Conservation (phyloP, 176 grass and related monocot species). For the Poa pratensis region DNA sequence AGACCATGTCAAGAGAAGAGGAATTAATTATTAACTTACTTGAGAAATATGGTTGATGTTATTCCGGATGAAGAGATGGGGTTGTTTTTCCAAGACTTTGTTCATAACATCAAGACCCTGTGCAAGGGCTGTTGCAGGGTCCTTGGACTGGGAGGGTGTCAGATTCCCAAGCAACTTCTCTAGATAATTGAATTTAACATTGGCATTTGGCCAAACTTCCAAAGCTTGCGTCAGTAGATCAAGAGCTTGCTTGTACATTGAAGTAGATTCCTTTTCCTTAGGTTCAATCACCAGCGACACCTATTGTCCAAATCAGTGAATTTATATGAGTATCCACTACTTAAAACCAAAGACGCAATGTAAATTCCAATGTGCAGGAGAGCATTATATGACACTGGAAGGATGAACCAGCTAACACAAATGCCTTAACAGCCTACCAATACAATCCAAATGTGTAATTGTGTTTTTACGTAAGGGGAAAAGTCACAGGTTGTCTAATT, state of each 20-base stretch:
- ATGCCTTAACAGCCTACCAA: background rate
- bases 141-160: constrained; percentile 86
- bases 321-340: constrained; percentile 14
- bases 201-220: constrained; percentile 99
- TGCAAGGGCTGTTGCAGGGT: constrained; percentile 89
- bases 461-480: constrained; percentile 12
- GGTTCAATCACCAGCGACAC: constrained; percentile 94
- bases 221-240: constrained; percentile 90
- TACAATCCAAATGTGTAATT: background rate
- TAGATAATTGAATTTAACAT: constrained; percentile 99
- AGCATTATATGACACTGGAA: constrained; percentile 9
- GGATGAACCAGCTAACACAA: background rate
- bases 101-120: constrained; percentile 99
- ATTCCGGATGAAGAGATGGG: constrained; percentile 94
- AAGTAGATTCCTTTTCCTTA: constrained; percentile 94
- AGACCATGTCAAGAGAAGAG: constrained; percentile 32
- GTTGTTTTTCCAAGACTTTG: constrained; percentile 98
- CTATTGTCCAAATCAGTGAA: constrained; percentile 55
- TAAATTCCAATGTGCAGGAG: background rate
- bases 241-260: constrained; percentile 97
- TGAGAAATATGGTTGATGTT: constrained; percentile 99
- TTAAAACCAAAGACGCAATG: background rate
- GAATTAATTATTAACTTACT: constrained; percentile 48
- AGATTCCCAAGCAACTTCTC: constrained; percentile 96
- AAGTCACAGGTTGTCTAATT: background rate